Conservation (phyloP, 805 yeast species). For the Wickerhamomyces queroliae region DNA sequence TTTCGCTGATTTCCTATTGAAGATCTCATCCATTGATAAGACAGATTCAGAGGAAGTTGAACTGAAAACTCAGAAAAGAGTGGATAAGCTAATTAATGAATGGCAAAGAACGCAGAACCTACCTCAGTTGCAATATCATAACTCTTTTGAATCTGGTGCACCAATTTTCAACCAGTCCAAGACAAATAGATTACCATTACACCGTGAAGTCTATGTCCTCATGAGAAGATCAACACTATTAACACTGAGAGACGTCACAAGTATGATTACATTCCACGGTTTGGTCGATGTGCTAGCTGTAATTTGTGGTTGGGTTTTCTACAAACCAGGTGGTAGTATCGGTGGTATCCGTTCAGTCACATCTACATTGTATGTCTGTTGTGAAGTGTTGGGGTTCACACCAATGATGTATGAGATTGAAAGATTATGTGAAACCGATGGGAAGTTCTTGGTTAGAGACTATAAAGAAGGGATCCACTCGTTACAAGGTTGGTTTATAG, state of each 20-base stretch:
- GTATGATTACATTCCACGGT: slow-evolving; percentile 27
- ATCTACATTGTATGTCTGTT: slow-evolving; percentile 35
- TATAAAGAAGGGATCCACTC: slow-evolving; percentile 59
- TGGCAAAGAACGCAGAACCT: slow-evolving; percentile 28
- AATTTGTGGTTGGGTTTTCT: slow-evolving; percentile 73
- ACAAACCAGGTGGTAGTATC: slow-evolving; percentile 48
- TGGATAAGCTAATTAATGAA: slow-evolving; percentile 22
- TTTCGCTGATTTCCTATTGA: slow-evolving; percentile 49
- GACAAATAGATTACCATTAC: slow-evolving; percentile 24
- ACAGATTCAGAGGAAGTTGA: slow-evolving; percentile 29
- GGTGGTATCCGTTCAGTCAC: slow-evolving; percentile 59
- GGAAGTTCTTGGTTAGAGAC: slow-evolving; percentile 57
- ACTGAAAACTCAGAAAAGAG: slow-evolving; percentile 13
- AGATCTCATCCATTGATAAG: slow-evolving; percentile 42
- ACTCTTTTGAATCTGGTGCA: slow-evolving; percentile 1
- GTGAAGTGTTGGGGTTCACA: slow-evolving; percentile 5
- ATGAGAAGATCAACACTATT: slow-evolving; percentile 33
- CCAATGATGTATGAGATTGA: slow-evolving; percentile 53
- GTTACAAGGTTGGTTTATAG: slow-evolving; percentile 58
- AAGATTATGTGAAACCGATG: slow-evolving; percentile 48
- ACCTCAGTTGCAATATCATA: background rate
- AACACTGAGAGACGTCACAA: slow-evolving; percentile 37
- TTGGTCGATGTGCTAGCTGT: slow-evolving; percentile 17
- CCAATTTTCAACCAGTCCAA: background rate
- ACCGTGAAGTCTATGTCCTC: slow-evolving; percentile 36